Conservation (phyloP, 257 asterid genomes). For the Solanum arcanum region DNA sequence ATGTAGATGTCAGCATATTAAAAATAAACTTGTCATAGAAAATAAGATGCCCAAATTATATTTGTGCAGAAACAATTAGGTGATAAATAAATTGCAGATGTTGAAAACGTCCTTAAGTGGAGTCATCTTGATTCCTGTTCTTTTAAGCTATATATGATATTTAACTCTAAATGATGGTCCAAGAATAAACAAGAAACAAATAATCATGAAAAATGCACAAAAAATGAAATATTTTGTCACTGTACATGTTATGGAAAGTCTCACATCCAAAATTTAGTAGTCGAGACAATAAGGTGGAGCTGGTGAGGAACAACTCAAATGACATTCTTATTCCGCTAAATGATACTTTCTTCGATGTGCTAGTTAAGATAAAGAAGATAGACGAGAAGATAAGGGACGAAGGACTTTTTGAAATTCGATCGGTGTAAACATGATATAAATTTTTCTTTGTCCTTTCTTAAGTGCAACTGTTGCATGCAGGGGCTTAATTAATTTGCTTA, state of each 20-base stretch:
- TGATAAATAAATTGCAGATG: background rate
- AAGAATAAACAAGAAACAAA: background rate
- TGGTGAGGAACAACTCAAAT: background rate
- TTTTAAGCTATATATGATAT: background rate
- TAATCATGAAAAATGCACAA: background rate
- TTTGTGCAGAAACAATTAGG: no score
- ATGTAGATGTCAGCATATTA: no score
- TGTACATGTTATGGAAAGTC: background rate
- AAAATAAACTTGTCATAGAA: no score
- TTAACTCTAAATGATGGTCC: background rate
- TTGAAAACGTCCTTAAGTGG: background rate
- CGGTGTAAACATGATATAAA: no score
- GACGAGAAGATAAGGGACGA: no score
- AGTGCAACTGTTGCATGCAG: background rate
- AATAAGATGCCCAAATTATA: no score
- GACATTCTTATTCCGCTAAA: background rate
- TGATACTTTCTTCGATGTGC: background rate
- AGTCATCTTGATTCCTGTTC: background rate
- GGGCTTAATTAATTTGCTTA: background rate
- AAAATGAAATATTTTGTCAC: background rate
- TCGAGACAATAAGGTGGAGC: background rate
- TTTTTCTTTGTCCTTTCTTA: no score
- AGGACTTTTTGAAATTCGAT: no score
- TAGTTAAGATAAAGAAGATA: no score
- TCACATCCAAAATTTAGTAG: background rate